Evolutionary conservation across 176 grass and related monocot species (phyloP), one percentile per base, ranked within the genome.

Genomic region (Musa acuminata): DNA sequence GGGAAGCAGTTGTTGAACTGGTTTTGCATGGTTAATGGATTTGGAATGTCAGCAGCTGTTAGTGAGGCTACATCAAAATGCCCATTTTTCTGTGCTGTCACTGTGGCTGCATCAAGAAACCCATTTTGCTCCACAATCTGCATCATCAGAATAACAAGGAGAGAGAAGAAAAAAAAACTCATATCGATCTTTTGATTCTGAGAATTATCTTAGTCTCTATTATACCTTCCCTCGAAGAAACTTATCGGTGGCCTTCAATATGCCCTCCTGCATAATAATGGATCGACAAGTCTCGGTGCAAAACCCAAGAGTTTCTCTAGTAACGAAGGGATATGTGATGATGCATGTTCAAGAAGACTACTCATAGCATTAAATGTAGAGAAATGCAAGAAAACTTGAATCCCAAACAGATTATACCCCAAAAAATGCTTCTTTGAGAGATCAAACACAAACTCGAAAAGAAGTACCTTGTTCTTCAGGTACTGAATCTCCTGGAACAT

Each of bases 401-500:
- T 43, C 35, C 35, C 35, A 43, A 43, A 43, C 4, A 43, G 35
- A 6, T 5, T 43, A 6, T 43, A 43, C 35, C 35, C 35, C 35
- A 43, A 4, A 43, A 43, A 43, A 43, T 43, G 35, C 35, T 43
- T 43, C 35, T 43, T 43, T 43, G 35, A 6, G 35, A 43, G 4
- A 43, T 43, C 35, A 43, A 43, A 43, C 35, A 43, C 35, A 43
- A 6, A 43, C 35, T 43, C 4, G 35, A 43, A 43, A n/a, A 29
- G 58, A 51, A 9, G 5, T 49, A 94, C 95, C 91, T 99, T 81
- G 73, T 85, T 89, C 82, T 79, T 87, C 63, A 99, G 86, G 69
- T 80, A 80, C 78, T 89, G 79, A 53, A 99, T 87, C 74, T 94
- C 86, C 71, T 71, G 77, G 20, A 84, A 91, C 62, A 94, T 89